These are phyloP conservation scores for Elaphomyces granulatus DNA, from an alignment of 495 filamentous ascomycete species.

Conservation along the genomic window DNA sequence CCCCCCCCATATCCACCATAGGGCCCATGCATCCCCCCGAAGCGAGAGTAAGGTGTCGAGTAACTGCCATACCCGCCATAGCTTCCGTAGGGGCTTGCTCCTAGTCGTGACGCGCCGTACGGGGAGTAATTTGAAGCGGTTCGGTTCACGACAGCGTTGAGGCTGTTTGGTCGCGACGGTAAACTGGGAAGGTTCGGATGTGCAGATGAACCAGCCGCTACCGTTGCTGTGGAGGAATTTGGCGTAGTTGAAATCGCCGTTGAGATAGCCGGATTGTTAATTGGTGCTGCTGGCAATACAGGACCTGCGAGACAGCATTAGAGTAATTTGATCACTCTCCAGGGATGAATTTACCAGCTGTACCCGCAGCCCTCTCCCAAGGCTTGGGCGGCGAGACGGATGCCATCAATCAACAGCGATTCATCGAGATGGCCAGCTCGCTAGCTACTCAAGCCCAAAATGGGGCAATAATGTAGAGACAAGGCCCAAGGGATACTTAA, in stretches of 20 bases:
- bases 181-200: constrained; percentile 69
- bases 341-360: constrained; percentile 32
- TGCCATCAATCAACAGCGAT: constrained; percentile 27
- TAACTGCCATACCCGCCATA: constrained; percentile 38
- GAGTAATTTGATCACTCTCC: constrained; percentile 5
- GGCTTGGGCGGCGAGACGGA: constrained; percentile 84
- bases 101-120: constrained; percentile 49
- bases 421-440: constrained; percentile 19
- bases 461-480: background rate
- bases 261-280: constrained; percentile 27
- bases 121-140: constrained; percentile 74
- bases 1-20: constrained; percentile 27
- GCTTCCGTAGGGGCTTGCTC: constrained; percentile 35
- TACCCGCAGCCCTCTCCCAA: constrained; percentile 71
- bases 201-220: no score
- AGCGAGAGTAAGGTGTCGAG: constrained; percentile 51
- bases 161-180: constrained; percentile 60
- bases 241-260: constrained; percentile 29
- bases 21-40: constrained; percentile 44
- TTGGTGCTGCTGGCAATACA: constrained; percentile 22
- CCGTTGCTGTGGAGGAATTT: constrained; percentile 25
- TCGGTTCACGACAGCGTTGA: constrained; percentile 64
- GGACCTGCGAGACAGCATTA: no score
- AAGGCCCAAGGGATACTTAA: background rate
- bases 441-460: no score